Base-by-base conservation (phyloP, 2,329 filamentous ascomycete species). In the Fusarium algeriense region DNA sequence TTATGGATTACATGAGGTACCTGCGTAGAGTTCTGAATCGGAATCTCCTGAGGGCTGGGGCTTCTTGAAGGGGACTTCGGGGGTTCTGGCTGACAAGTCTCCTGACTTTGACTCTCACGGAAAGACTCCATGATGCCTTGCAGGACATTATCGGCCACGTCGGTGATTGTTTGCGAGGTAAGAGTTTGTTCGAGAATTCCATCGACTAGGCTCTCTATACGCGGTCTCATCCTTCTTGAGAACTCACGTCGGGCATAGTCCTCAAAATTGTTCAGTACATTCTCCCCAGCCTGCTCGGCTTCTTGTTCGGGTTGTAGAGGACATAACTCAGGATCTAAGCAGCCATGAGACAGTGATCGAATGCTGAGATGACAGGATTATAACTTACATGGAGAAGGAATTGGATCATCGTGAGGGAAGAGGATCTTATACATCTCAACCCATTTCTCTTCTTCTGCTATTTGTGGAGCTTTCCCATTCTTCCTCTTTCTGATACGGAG, bases 401-500 rank as follows among this genome's bases (percentile, higher is more conserved):
- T 3, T 0, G 44, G 28, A 2, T 28, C 12, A 1, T 60, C 54
- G 4, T 44, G 4, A 32, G 60, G 60, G 3, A 62, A 62, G 17
- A 62, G n/a, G 28, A 62, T 60, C n/a, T 19, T 60, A 1, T 62
- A 62, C 17, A 50, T 44, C 2, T 60, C 60, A 13, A 14, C 26
- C 60, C 60, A 62, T 4, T 50, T 60, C 13, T 50, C 60, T 13
- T 43, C 54, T 19, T 62, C 60, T 0, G 28, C 2, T 9, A 23
- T 30, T 9, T 60, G 32, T 10, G 1, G 30, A 13, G 28, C 3
- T 15, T 49, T 62, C 0, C 54, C 43, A 12, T 46, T 61, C 4
- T 60, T 60, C 4, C 43, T 28, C 37, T 38, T 60, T 19, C 54
- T 32, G 1, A 20, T 2, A 5, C 59, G 53, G 0, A 61, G 41